Base-by-base conservation (phyloP, 192 early-diverging fungal species). In the Kickxella alabastrina region DNA sequence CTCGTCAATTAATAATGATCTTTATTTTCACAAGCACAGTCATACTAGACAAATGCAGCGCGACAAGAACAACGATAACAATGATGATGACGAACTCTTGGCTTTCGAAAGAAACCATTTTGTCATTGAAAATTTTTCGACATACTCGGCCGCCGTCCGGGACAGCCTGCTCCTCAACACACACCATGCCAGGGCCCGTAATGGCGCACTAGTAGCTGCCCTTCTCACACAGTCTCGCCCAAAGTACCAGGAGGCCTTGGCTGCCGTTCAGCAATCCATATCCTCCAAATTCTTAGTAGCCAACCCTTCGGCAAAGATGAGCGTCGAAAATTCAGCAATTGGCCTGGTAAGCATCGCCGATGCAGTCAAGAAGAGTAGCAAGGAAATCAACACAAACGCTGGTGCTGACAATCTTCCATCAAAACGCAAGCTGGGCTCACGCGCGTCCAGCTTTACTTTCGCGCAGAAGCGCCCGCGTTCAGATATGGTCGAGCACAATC, bases 391-490 rank as follows among this genome's bases (percentile, higher is more conserved):
- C n/a, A n/a, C n/a, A n/a, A n/a, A n/a, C n/a, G n/a, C n/a, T n/a
- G n/a, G n/a, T n/a, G n/a, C n/a, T n/a, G n/a, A n/a, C n/a, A n/a
- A n/a, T n/a, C n/a, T n/a, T n/a, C n/a, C n/a, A n/a, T n/a, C n/a
- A n/a, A n/a, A n/a, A n/a, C n/a, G n/a, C n/a, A n/a, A n/a, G n/a
- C n/a, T n/a, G n/a, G n/a, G n/a, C n/a, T n/a, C n/a, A n/a, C n/a
- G n/a, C n/a, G n/a, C n/a, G n/a, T n/a, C n/a, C n/a, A n/a, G n/a
- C n/a, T n/a, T n/a, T n/a, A n/a, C n/a, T n/a, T n/a, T n/a, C n/a
- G n/a, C n/a, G n/a, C n/a, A n/a, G n/a, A 65, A 65, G 45, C 63
- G 63, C 4, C 32, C 55, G 12, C 44, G 44, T 29, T 65, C 63
- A 1, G 63, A 65, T 2, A 39, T 58, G 1, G 12, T 37, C n/a